Percentiles rank a stretch among this genome's conserved stretches.
phyloP scores from a whole-genome alignment of 1,284 basidiomycete genomes.

The Trametes sp. region DNA sequence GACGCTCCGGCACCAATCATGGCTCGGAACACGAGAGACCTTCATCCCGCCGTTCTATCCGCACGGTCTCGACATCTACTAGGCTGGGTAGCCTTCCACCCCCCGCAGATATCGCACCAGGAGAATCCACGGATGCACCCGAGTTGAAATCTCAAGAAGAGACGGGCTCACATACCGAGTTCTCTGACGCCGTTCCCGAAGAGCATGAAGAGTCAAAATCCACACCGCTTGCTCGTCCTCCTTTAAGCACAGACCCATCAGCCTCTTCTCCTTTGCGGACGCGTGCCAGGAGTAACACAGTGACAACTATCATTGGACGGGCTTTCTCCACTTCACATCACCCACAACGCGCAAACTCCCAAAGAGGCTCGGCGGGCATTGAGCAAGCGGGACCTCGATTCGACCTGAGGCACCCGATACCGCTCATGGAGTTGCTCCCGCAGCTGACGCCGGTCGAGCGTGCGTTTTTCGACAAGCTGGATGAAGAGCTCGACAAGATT shows the following conservation, averaged over 20 bases:
- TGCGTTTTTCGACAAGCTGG: constrained; percentile 79
- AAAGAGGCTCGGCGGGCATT: constrained; percentile 16
- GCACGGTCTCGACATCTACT: neutral
- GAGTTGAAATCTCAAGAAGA: neutral
- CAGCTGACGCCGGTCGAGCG: constrained; percentile 66
- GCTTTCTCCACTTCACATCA: constrained; percentile 11
- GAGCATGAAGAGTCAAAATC: neutral
- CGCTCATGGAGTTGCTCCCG: constrained; percentile 60
- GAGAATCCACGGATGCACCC: neutral
- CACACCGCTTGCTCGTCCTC: neutral
- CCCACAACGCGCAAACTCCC: constrained; percentile 17
- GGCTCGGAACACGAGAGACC: constrained; percentile 8
- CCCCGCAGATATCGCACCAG: too few species aligned
- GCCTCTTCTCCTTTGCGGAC: constrained; percentile 6
- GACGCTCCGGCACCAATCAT: constrained; percentile 14
- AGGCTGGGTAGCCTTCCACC: neutral
- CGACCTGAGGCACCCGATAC: constrained; percentile 36
- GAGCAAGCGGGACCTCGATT: constrained; percentile 12
- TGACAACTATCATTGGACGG: constrained; percentile 20
- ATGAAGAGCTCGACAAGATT: constrained; percentile 82
- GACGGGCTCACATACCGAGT: constrained; percentile 2
- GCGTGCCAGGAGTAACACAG: constrained; percentile 26
- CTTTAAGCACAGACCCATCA: neutral
- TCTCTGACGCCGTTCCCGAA: neutral
- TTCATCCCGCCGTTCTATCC: neutral